Percentiles rank a stretch among this genome's conserved stretches.
phyloP scores from a whole-genome alignment of 495 filamentous ascomycete species.

The Aspergillus cristatus region DNA sequence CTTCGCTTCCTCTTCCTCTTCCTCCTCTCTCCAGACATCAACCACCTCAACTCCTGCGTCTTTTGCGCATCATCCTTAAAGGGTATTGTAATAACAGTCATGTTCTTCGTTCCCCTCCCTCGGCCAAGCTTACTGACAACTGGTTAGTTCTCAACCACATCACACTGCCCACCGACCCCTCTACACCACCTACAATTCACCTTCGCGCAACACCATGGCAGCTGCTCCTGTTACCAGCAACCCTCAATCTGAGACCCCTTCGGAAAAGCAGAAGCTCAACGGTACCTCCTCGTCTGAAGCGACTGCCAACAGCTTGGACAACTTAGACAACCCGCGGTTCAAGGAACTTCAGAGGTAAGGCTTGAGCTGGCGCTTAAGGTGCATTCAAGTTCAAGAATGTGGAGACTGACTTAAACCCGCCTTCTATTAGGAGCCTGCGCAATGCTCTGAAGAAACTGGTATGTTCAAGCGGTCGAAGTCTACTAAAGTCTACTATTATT shows the following conservation, averaged over 20 bases:
- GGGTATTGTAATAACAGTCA: no score
- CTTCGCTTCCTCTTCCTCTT: conserved; percentile 1
- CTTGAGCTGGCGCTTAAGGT: background rate
- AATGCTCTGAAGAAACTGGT: conserved; percentile 84
- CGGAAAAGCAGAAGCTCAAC: conserved; percentile 32
- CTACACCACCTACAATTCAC: conserved; percentile 17
- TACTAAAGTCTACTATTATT: background rate
- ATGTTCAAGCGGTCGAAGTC: conserved; percentile 26
- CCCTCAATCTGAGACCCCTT: conserved; percentile 22
- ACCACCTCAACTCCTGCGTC: no score
- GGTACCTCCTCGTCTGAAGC: conserved; percentile 24
- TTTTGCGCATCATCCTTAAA: no score
- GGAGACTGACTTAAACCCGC: no score
- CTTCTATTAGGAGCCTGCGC: conserved; percentile 63
- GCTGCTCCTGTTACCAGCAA: conserved; percentile 21
- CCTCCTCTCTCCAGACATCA: conserved; percentile 1
- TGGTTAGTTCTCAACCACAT: no score
- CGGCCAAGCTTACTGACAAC: no score
- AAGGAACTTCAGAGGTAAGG: conserved; percentile 80
- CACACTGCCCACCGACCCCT: no score
- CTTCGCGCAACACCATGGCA: conserved; percentile 30
- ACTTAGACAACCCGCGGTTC: conserved; percentile 63
- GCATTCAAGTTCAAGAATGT: no score
- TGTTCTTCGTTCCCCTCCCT: conserved; percentile 1
- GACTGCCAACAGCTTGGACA: conserved; percentile 42